These are phyloP conservation scores for Craterostigma plantagineum DNA, from an alignment of 257 asterid genomes.

Conservation along the genomic window DNA sequence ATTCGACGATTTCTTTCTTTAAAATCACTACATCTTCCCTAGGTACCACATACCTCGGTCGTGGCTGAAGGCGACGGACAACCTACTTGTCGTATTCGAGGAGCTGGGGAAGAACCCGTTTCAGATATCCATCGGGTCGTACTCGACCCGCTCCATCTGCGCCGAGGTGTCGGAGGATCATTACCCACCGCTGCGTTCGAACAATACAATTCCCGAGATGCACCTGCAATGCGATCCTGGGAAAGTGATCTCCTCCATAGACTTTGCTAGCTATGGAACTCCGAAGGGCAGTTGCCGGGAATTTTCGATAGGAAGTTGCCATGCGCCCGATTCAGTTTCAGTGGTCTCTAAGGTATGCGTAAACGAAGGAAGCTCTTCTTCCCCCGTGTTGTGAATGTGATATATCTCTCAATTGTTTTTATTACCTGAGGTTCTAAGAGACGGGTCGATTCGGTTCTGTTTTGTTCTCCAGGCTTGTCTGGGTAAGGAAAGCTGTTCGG, in stretches of 20 bases:
- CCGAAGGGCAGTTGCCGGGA: conserved; percentile 68
- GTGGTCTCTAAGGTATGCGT: conserved; percentile 67
- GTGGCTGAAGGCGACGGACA: conserved; percentile 50
- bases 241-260: conserved; percentile 34
- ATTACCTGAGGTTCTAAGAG: too few relatives aligned
- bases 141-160: conserved; percentile 46
- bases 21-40: conserved; percentile 9
- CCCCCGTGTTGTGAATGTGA: too few relatives aligned
- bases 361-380: too few relatives aligned
- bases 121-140: conserved; percentile 31
- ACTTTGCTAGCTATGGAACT: conserved; percentile 80
- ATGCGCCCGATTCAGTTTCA: conserved; percentile 36
- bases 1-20: too few relatives aligned
- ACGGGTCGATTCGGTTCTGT: too few relatives aligned
- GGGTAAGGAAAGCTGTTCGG: conserved; percentile 43
- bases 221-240: conserved; percentile 64
- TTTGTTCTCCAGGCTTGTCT: conserved; percentile 46
- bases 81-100: conserved; percentile 69
- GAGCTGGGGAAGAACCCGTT: conserved; percentile 65
- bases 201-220: conserved; percentile 26
- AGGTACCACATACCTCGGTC: conserved; percentile 94
- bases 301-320: conserved; percentile 58
- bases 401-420: too few relatives aligned
- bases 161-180: conserved; percentile 48
- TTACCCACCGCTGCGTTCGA: conserved; percentile 47